Percentiles rank a stretch among this genome's conserved stretches.
Conservation (phyloP, 371 early-diverging fungal genomes). For the Rhizopus microsporus region DNA sequence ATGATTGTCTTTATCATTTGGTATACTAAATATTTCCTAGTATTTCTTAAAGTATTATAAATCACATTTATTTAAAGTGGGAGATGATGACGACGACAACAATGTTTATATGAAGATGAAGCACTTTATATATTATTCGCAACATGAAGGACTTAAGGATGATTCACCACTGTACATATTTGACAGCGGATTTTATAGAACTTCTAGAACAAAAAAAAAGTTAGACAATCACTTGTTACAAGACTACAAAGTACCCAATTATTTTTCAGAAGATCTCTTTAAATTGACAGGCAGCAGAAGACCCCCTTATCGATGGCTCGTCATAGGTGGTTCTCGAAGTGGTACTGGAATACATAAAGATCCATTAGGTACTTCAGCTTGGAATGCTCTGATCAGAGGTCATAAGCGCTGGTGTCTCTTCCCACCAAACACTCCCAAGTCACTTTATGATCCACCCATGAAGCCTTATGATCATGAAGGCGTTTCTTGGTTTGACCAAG, state of each 20-base stretch:
- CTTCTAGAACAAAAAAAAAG: slow-evolving; percentile 20
- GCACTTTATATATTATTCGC: slow-evolving; percentile 66
- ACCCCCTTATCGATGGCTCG: slow-evolving; percentile 71
- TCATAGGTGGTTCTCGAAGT: slow-evolving; percentile 64
- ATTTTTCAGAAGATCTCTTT: slow-evolving; percentile 79
- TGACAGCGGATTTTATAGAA: slow-evolving; percentile 63
- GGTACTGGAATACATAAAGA: slow-evolving; percentile 72
- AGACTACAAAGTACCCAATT: slow-evolving; percentile 73
- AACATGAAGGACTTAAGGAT: slow-evolving; percentile 58
- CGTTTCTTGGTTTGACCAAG: slow-evolving; percentile 76
- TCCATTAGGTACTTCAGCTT: slow-evolving; percentile 70
- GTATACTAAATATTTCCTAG: slow-evolving; percentile 21
- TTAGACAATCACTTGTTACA: slow-evolving; percentile 42
- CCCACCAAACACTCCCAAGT: slow-evolving; percentile 62
- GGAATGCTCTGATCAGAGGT: slow-evolving; percentile 65
- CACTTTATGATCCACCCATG: slow-evolving; percentile 60
- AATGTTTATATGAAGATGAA: slow-evolving; percentile 74
- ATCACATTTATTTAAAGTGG: slow-evolving; percentile 74
- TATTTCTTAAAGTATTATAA: slow-evolving; percentile 53
- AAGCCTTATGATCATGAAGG: slow-evolving; percentile 75
- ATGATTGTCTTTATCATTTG: neutral
- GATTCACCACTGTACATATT: slow-evolving; percentile 88
- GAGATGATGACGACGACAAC: slow-evolving; percentile 79
- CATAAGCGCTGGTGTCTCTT: slow-evolving; percentile 79
- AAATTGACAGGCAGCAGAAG: slow-evolving; percentile 63